phyloP scores from a whole-genome alignment of 176 grass and related monocot genomes.

The Neostapfia colusana region DNA sequence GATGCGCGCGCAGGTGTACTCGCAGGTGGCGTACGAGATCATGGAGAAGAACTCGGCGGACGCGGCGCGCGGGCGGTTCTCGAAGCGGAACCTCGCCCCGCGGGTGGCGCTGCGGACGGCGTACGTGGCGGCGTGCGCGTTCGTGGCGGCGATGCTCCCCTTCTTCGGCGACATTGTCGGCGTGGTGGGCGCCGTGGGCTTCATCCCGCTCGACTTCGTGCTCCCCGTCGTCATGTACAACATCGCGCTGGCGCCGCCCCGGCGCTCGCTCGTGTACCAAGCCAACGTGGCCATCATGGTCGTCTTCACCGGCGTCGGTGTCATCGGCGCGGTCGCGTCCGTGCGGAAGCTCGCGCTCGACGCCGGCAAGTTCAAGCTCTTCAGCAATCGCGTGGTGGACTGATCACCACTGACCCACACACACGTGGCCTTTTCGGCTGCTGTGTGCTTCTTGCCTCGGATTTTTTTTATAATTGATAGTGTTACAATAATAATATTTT shows the following conservation, averaged over 20 bases:
- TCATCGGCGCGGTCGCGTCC: slow-evolving; percentile 68
- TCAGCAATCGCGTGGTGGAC: slow-evolving; percentile 58
- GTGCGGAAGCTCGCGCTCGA: slow-evolving; percentile 74
- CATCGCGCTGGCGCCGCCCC: slow-evolving; percentile 58
- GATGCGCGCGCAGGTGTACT: slow-evolving; percentile 49
- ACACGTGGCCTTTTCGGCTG: too few relatives aligned
- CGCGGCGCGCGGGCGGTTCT: slow-evolving; percentile 57
- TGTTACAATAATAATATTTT: too few relatives aligned
- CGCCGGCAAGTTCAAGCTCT: slow-evolving; percentile 70
- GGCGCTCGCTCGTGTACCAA: slow-evolving; percentile 46
- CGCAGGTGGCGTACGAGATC: slow-evolving; percentile 91
- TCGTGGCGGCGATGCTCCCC: slow-evolving; percentile 77
- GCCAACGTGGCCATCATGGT: slow-evolving; percentile 73
- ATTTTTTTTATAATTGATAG: too few relatives aligned
- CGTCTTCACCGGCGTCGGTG: slow-evolving; percentile 66
- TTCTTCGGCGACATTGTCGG: slow-evolving; percentile 86
- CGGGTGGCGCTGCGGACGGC: slow-evolving; percentile 61
- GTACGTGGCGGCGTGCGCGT: slow-evolving; percentile 58
- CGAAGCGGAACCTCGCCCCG: slow-evolving; percentile 59
- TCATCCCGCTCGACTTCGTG: slow-evolving; percentile 84
- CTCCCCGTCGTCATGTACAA: slow-evolving; percentile 92
- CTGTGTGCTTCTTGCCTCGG: too few relatives aligned
- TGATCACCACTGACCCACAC: slow-evolving; percentile 1
- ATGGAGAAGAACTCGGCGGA: slow-evolving; percentile 94
- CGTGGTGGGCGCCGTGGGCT: slow-evolving; percentile 73